Conservation (phyloP, 768 basidiomycete species). For the Suillus sp. region DNA sequence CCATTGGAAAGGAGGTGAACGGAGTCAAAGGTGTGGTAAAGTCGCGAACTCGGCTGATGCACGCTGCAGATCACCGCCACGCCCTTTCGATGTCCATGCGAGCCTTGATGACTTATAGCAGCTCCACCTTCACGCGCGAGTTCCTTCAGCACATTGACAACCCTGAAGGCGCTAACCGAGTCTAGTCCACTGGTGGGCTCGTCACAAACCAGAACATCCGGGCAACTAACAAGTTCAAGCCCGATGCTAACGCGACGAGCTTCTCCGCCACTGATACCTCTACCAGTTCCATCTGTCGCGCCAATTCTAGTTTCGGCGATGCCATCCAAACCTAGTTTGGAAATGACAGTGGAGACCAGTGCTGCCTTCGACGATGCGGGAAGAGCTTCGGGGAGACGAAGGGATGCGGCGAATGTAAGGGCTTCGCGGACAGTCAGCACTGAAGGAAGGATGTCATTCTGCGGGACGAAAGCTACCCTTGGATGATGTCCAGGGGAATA, state of each 20-base stretch:
- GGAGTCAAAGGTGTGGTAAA: constrained; percentile 84
- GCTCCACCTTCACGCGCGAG: constrained; percentile 57
- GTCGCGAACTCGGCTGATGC: constrained; percentile 85
- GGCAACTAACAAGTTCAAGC: constrained; percentile 81
- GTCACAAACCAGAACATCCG: constrained; percentile 84
- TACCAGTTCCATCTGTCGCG: constrained; percentile 61
- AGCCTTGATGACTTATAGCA: constrained; percentile 24
- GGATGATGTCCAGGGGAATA: constrained; percentile 39
- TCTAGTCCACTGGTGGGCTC: constrained; percentile 87
- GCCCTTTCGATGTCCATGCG: constrained; percentile 54
- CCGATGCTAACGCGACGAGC: constrained; percentile 90
- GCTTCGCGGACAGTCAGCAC: constrained; percentile 82
- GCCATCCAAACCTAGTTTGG: constrained; percentile 73
- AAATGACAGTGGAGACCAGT: constrained; percentile 70
- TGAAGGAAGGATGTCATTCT: constrained; percentile 81
- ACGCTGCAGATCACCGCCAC: constrained; percentile 86
- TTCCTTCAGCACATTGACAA: constrained; percentile 73
- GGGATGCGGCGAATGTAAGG: constrained; percentile 80
- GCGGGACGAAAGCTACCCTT: constrained; percentile 83
- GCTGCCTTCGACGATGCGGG: constrained; percentile 60
- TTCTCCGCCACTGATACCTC: constrained; percentile 92
- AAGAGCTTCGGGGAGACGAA: constrained; percentile 79
- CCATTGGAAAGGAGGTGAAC: constrained; percentile 81
- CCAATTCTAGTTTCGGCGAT: constrained; percentile 73
- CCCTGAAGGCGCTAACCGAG: constrained; percentile 81